phyloP scores from a whole-genome alignment of 1,284 basidiomycete genomes.

The Coniferiporia weirii region DNA sequence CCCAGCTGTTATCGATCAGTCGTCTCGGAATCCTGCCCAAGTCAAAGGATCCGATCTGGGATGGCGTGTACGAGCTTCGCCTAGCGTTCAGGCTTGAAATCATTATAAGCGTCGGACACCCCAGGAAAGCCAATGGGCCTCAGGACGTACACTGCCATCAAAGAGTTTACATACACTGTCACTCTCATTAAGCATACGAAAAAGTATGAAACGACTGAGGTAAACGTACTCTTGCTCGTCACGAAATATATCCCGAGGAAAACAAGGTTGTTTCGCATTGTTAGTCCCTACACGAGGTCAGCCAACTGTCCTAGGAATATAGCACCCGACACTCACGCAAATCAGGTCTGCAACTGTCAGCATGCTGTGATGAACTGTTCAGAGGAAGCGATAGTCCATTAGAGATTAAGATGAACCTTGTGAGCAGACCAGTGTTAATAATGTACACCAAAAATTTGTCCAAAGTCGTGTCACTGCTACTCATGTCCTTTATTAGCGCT shows the following conservation, averaged over 20 bases:
- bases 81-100: background rate
- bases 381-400: background rate
- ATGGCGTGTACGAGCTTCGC: background rate
- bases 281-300: background rate
- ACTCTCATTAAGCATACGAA: background rate
- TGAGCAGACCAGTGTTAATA: background rate
- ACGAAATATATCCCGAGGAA: conserved; percentile 3
- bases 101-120: background rate
- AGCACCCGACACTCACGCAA: background rate
- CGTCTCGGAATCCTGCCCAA: background rate
- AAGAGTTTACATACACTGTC: conserved; percentile 1
- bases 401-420: background rate
- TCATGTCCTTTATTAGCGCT: background rate
- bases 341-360: background rate
- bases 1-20: background rate
- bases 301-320: background rate
- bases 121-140: background rate
- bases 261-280: background rate
- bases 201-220: background rate
- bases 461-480: background rate
- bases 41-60: conserved; percentile 5
- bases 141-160: conserved; percentile 1
- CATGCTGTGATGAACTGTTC: background rate
- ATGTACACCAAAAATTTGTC: background rate
- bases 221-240: conserved; percentile 1